Conservation (phyloP, 495 filamentous ascomycete genomes). For the Hypoxylon trugodes region DNA sequence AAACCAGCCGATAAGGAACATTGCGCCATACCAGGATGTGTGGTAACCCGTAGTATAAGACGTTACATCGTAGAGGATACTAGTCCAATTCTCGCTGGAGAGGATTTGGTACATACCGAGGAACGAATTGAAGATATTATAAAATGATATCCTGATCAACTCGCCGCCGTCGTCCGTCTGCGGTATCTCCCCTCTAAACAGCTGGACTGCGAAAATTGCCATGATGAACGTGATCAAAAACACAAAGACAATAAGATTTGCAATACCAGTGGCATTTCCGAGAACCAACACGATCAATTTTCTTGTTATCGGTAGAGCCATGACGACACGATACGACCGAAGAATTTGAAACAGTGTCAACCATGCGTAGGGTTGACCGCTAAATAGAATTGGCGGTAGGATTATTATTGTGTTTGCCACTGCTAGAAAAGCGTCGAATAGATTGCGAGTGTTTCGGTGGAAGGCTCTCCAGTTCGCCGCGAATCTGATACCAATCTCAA, state of each 20-base stretch:
- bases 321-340: constrained; percentile 88
- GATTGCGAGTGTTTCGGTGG: constrained; percentile 72
- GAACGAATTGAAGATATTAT: constrained; percentile 92
- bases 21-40: constrained; percentile 92
- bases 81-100: constrained; percentile 98
- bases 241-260: constrained; percentile 95
- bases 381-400: constrained; percentile 79
- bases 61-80: constrained; percentile 84
- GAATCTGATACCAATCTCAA: constrained; percentile 86
- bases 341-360: constrained; percentile 94
- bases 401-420: constrained; percentile 86
- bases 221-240: constrained; percentile 94
- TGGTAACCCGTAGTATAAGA: constrained; percentile 64
- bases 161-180: constrained; percentile 62
- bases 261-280: constrained; percentile 89
- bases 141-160: constrained; percentile 75
- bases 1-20: constrained; percentile 95
- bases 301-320: constrained; percentile 85
- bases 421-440: constrained; percentile 80
- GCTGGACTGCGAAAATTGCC: constrained; percentile 91
- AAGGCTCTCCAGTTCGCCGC: constrained; percentile 81
- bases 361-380: constrained; percentile 83
- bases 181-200: constrained; percentile 88
- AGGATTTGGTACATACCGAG: constrained; percentile 98
- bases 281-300: constrained; percentile 87